Percentiles rank a stretch among this genome's conserved stretches.
Conservation (phyloP, 768 basidiomycete genomes). For the Tulasnella sp. region DNA sequence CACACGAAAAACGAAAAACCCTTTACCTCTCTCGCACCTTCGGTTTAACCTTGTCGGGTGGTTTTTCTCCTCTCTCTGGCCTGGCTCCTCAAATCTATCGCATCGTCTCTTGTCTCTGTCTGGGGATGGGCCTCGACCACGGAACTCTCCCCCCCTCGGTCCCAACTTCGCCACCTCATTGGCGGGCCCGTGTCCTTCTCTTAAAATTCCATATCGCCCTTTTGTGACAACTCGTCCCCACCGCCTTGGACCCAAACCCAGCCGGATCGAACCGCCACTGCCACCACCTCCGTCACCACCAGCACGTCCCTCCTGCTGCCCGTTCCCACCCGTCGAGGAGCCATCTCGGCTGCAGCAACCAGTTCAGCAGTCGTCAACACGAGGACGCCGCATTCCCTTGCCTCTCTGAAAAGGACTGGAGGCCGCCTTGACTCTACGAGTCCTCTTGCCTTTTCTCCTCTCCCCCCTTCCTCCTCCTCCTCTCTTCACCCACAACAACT, state of each 20-base stretch:
- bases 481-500: not conserved
- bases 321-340: constrained; percentile 14
- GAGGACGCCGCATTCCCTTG: constrained; percentile 12
- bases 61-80: not conserved
- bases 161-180: not conserved
- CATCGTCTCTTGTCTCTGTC: not conserved
- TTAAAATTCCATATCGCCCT: constrained; percentile 5
- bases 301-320: not conserved
- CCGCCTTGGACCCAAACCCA: not conserved
- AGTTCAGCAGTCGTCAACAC: not conserved
- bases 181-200: not conserved
- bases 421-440: constrained; percentile 7
- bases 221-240: not conserved
- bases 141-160: not conserved
- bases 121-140: too few species aligned
- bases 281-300: not conserved
- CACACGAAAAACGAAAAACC: not conserved
- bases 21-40: not conserved
- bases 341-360: constrained; percentile 4
- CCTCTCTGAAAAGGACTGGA: constrained; percentile 13
- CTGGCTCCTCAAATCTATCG: not conserved
- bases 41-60: not conserved
- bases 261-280: constrained; percentile 10
- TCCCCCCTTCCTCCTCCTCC: not conserved
- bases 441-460: constrained; percentile 4